Percentiles rank a stretch among this genome's conserved stretches.
phyloP scores from a whole-genome alignment of 345 rosid species.

The Tarenaya hassleriana region DNA sequence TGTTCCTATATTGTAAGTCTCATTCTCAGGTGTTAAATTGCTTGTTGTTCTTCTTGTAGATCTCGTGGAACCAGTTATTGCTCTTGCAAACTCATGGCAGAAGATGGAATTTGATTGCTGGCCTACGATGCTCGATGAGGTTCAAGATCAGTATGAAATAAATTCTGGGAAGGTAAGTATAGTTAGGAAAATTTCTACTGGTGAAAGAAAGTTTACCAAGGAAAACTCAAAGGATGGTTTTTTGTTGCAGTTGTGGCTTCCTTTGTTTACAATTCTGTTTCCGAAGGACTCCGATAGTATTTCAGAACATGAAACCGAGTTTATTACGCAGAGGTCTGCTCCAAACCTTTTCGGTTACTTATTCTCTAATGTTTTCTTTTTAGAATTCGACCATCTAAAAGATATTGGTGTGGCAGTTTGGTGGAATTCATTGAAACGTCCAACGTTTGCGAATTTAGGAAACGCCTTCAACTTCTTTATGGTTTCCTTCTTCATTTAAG shows the following conservation, averaged over 20 bases:
- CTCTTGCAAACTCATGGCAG: constrained; percentile 72
- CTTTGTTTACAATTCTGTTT: constrained; percentile 68
- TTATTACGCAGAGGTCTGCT: constrained; percentile 56
- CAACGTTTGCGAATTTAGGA: constrained; percentile 79
- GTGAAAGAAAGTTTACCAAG: constrained; percentile 13
- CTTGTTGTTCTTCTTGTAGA: constrained; percentile 30
- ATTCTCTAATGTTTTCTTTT: constrained; percentile 10
- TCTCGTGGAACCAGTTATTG: constrained; percentile 55
- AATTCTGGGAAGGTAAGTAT: constrained; percentile 72
- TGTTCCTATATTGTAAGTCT: constrained; percentile 9
- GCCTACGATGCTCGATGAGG: constrained; percentile 85
- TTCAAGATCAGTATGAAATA: constrained; percentile 65
- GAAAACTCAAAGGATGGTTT: constrained; percentile 13
- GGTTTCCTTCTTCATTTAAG: constrained; percentile 74
- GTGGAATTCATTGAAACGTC: constrained; percentile 78
- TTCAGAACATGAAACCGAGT: constrained; percentile 38
- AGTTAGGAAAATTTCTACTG: constrained; percentile 5
- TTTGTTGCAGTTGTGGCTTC: constrained; percentile 91
- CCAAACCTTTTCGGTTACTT: constrained; percentile 13
- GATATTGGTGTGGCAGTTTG: constrained; percentile 50
- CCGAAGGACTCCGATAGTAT: constrained; percentile 35
- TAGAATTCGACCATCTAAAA: constrained; percentile 20
- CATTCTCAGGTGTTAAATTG: constrained; percentile 7
- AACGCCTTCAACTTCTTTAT: constrained; percentile 78
- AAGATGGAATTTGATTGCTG: constrained; percentile 75